Evolutionary conservation across 1,284 basidiomycete species (phyloP), one percentile per base, ranked within the genome.

Genomic region (Cryptococcus deneoformans): DNA sequence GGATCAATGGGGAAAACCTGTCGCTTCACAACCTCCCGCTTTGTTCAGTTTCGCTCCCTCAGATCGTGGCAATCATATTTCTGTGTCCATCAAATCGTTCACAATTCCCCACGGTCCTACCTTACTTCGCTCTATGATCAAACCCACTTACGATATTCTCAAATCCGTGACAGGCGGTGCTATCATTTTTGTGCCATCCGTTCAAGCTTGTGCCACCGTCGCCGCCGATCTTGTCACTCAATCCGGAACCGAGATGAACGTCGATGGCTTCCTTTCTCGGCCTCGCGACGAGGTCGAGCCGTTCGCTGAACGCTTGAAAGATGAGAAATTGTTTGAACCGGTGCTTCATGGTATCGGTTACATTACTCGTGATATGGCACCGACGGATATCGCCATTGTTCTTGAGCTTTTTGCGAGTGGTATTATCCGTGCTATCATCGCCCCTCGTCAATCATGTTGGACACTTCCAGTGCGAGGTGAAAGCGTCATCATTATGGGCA

Each of bases 141-240:
- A 94, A 74, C 93, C 96, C 5, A 86, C 88, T 0, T 92, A 95
- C 72, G 78, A 85, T 11, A 85, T 75, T 8, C 68, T 81, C 69
- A 78, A 66, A 35, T 66, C 75, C 9, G 67, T 73, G 2, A 79
- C 80, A 0, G 82, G 83, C 50, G 79, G 82, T 1, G 84, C 87
- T 0, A 83, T 99, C 62, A 81, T 97, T n/a, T 95, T 99, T 73
- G 89, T 95, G 0, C 90, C 96, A 3, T 93, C 92, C 20, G 83
- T 86, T 16, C 79, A 79, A n/a, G 90, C 93, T 64, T 93, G 91
- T 68, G 80, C 82, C n/a, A 72, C 81, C 1, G 84, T 91, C 2
- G 92, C 91, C 2, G 81, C 83, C 47, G 92, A 97, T 68, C 82
- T 99, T 58, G 85, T 96, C 72, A 96, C 90, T 1, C 88, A 90